Evolutionary conservation across 2,329 filamentous ascomycete species (phyloP), one percentile per base, ranked within the genome.

Genomic region (Fusarium sp.): DNA sequence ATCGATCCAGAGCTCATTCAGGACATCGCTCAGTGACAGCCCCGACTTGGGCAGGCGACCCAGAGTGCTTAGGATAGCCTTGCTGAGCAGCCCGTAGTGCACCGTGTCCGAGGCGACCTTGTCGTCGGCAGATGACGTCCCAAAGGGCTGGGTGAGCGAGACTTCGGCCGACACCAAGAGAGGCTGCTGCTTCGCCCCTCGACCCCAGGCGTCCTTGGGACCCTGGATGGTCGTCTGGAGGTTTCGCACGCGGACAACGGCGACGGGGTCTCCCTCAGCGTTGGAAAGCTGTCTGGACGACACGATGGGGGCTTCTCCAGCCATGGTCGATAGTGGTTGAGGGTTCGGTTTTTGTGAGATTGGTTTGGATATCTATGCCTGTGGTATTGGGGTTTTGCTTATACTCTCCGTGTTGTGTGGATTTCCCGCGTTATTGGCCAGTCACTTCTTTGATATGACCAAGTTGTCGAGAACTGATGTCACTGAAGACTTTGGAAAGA

Each of bases 41-140:
- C 38, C 57, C 20, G 68, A 53, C 27, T 50, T 66, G 4, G 69
- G 62, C 18, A 57, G 27, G 10, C 42, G 65, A 9, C 79, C 77
- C 25, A 89, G 75, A 11, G 80, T 81, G 23, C 78, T 77, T 31
- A 90, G 79, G 13, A 93, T 82, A 0, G 83, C 82, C 79, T 93
- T 93, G 80, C 88, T 89, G 13, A 93, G 82, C 9, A 81, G 83
- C 2, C 91, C 91, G 74, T 94, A 94, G 80, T 94, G 90, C 23
- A 93, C 87, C 2, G 91, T 93, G 75, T 91, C 91, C n/a, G 79
- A 78, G 49, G 87, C 85, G 33, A 94, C 84, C 8, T 80, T 80
- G 79, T 94, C 91, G 4, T 78, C 78, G 1, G 82, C 73, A 0
- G 89, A 87, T 1, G 90, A 87, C 0, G 84, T 82, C 51, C 80